phyloP scores from a whole-genome alignment of 2,329 filamentous ascomycete genomes.

The Aspergillus brunneoviolaceus region DNA sequence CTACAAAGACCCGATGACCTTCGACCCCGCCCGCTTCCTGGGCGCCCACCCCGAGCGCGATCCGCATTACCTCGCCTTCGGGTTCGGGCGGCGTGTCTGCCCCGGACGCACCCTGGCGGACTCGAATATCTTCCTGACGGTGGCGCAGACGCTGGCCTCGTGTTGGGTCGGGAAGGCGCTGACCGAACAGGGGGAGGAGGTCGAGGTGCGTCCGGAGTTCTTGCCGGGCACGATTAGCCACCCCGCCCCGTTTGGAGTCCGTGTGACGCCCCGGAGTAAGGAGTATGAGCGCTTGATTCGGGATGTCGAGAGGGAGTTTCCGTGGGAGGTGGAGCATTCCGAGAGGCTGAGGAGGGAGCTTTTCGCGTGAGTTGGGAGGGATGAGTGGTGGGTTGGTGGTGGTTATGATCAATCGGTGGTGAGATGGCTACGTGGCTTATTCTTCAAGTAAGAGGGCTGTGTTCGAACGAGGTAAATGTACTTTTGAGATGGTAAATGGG shows the following conservation, averaged over 20 bases:
- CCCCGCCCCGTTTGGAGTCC: constrained; percentile 5
- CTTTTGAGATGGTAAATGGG: no score
- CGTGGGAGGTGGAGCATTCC: constrained; percentile 2
- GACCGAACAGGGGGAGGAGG: neutral
- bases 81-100: constrained; percentile 11
- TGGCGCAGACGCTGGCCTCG: constrained; percentile 4
- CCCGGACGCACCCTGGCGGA: constrained; percentile 6
- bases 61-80: constrained; percentile 5
- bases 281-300: neutral
- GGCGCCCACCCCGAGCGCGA: neutral
- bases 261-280: neutral
- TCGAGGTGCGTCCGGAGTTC: neutral
- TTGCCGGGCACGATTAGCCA: constrained; percentile 12
- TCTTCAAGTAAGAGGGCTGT: no score
- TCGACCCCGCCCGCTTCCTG: constrained; percentile 12
- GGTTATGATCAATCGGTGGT: no score
- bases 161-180: neutral
- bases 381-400: no score
- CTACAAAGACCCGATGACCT: constrained; percentile 6
- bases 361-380: neutral
- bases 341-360: neutral
- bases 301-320: neutral
- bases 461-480: no score
- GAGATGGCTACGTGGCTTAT: no score
- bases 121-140: neutral